These are phyloP conservation scores for Cinchona pubescens DNA, from an alignment of 257 asterid genomes.

Conservation along the genomic window DNA sequence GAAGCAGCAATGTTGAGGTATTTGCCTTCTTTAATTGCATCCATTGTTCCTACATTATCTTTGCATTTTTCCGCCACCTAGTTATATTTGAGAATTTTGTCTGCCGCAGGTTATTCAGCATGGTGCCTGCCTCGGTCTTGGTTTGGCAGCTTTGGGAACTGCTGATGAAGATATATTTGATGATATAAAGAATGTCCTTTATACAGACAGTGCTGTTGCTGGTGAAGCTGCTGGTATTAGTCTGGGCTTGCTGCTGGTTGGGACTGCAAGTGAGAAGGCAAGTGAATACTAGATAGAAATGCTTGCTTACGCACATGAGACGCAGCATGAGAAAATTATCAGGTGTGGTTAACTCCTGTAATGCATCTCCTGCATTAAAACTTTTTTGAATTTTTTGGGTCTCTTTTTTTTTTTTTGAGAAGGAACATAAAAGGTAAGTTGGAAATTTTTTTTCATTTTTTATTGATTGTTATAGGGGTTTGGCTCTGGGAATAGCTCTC, in stretches of 20 bases:
- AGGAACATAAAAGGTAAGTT: neutral
- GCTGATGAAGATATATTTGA: constrained; percentile 89
- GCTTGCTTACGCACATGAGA: constrained; percentile 98
- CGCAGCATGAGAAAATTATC: constrained; percentile 94
- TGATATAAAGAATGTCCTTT: constrained; percentile 75
- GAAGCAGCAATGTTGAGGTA: constrained; percentile 91
- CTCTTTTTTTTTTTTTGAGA: neutral
- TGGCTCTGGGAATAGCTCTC: constrained; percentile 92
- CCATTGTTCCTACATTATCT: neutral
- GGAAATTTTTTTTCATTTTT: neutral
- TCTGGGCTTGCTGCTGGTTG: constrained; percentile 97
- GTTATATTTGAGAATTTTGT: constrained; percentile 14
- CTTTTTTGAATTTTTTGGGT: neutral
- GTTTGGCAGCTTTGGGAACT: constrained; percentile 92
- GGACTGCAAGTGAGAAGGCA: constrained; percentile 95
- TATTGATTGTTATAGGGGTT: constrained; percentile 49
- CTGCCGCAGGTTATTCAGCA: constrained; percentile 88
- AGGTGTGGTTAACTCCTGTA: constrained; percentile 41
- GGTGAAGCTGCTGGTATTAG: constrained; percentile 99
- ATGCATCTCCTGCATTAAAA: neutral
- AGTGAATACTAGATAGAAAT: too few relatives aligned
- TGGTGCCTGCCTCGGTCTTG: constrained; percentile 99
- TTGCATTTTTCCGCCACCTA: neutral
- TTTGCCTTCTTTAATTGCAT: constrained; percentile 1
- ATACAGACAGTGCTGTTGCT: constrained; percentile 97